phyloP scores from a whole-genome alignment of 2,329 filamentous ascomycete genomes.

The Talaromyces sp. region DNA sequence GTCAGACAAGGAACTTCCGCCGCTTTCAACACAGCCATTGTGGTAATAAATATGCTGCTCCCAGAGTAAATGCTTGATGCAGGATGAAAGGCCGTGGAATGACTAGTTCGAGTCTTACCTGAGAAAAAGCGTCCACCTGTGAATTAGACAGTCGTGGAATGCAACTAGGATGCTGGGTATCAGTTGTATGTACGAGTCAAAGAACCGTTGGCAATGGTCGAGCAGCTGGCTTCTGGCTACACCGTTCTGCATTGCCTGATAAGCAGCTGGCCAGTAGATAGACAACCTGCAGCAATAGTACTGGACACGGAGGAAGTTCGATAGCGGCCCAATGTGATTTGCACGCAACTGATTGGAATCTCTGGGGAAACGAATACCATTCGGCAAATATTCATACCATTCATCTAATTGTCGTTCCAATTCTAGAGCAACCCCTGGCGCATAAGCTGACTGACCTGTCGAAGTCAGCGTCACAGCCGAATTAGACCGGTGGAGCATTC shows the following conservation, averaged over 20 bases:
- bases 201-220: conserved; percentile 14
- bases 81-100: neutral
- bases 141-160: conserved; percentile 11
- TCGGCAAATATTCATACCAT: conserved; percentile 24
- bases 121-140: conserved; percentile 10
- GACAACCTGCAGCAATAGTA: conserved; percentile 23
- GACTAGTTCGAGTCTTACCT: conserved; percentile 1
- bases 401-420: conserved; percentile 24
- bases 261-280: conserved; percentile 27
- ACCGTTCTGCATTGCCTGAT: conserved; percentile 16
- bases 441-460: conserved; percentile 15
- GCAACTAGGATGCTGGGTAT: conserved; percentile 12
- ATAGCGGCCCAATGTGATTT: conserved; percentile 2
- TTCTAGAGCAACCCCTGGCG: conserved; percentile 24
- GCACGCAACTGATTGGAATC: neutral
- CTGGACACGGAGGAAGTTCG: conserved; percentile 19
- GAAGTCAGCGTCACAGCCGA: conserved; percentile 16
- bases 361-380: conserved; percentile 19
- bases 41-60: neutral
- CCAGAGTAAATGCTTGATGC: neutral
- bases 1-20: neutral
- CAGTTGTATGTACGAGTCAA: conserved; percentile 15
- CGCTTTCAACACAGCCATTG: neutral
- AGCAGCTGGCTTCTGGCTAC: conserved; percentile 4
- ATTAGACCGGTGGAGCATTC: conserved; percentile 27